Conservation (phyloP, 352 stramenopile genomes). For the Pelagophyceae sp. region DNA sequence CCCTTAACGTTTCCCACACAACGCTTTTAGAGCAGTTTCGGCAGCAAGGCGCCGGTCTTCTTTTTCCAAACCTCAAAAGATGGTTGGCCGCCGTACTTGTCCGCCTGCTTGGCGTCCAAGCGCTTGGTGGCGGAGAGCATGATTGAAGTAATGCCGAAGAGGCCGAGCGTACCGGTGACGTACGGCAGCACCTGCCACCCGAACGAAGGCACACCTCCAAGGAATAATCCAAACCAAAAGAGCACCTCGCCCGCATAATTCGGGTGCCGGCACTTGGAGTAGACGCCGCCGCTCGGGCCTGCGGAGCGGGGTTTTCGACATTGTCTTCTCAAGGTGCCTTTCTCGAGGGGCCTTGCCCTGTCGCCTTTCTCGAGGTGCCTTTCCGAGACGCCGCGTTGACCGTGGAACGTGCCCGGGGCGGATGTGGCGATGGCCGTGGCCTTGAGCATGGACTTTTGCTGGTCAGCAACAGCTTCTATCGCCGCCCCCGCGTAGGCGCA, state of each 20-base stretch:
- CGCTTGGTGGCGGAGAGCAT: conserved; percentile 38
- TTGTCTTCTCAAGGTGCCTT: not conserved
- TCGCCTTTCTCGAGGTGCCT: too few species aligned
- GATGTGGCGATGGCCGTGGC: conserved; percentile 16
- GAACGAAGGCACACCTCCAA: conserved; percentile 39
- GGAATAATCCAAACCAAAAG: conserved; percentile 60
- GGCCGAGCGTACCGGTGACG: conserved; percentile 33
- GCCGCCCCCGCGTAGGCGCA: conserved; percentile 26
- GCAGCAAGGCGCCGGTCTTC: not conserved
- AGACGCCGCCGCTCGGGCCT: conserved; percentile 34
- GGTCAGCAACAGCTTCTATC: conserved; percentile 34
- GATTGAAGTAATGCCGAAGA: conserved; percentile 41
- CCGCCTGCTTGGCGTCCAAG: conserved; percentile 41
- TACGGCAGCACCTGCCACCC: conserved; percentile 34
- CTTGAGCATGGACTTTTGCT: conserved; percentile 36
- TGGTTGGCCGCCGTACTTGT: conserved; percentile 39
- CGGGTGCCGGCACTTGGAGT: conserved; percentile 64
- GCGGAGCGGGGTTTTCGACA: conserved; percentile 22
- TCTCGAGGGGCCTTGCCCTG: too few species aligned
- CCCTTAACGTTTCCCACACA: too few species aligned
- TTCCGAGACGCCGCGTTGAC: too few species aligned
- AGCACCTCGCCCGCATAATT: conserved; percentile 83
- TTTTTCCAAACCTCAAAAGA: not conserved
- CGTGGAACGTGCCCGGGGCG: not conserved
- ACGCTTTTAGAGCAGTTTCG: not conserved